Conservation (phyloP, 257 asterid genomes). For the Forsythia viridissima region DNA sequence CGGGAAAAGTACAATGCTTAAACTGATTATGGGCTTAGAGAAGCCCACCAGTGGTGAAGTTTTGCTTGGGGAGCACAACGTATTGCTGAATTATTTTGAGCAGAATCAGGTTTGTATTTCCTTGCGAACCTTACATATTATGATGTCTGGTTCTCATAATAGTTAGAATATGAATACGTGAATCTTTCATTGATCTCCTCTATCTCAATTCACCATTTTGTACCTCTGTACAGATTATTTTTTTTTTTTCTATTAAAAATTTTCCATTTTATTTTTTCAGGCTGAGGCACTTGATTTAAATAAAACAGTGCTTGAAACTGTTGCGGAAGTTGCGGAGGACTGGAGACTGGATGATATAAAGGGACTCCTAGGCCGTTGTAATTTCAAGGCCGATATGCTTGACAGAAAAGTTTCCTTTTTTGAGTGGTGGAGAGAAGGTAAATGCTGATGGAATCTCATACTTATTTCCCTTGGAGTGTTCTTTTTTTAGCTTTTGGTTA, state of each 20-base stretch:
- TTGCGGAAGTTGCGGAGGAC: constrained; percentile 93
- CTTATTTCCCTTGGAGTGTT: neutral
- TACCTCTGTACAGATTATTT: neutral
- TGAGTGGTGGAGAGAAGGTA: constrained; percentile 5
- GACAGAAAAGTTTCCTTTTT: neutral
- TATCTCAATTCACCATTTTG: neutral
- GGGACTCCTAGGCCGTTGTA: constrained; percentile 92
- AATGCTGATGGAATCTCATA: neutral
- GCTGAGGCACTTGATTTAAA: constrained; percentile 97
- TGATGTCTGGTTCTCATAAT: neutral
- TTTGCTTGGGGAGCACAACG: constrained; percentile 87
- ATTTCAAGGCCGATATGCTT: neutral
- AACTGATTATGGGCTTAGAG: constrained; percentile 87
- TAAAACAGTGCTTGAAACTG: constrained; percentile 67
- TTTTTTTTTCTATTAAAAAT: constrained; percentile 6
- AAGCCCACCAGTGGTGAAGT: constrained; percentile 71
- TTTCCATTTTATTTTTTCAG: constrained; percentile 35
- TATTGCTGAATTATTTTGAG: constrained; percentile 90
- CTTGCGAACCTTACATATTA: neutral
- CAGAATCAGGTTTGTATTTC: constrained; percentile 84
- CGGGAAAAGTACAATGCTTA: constrained; percentile 93
- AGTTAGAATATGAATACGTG: neutral
- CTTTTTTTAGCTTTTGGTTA: too few relatives aligned
- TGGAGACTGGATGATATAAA: constrained; percentile 96
- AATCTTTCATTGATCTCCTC: neutral